Evolutionary conservation across 2,329 filamentous ascomycete genomes (phyloP).

Genomic region (Rugonectria rugulosa): DNA sequence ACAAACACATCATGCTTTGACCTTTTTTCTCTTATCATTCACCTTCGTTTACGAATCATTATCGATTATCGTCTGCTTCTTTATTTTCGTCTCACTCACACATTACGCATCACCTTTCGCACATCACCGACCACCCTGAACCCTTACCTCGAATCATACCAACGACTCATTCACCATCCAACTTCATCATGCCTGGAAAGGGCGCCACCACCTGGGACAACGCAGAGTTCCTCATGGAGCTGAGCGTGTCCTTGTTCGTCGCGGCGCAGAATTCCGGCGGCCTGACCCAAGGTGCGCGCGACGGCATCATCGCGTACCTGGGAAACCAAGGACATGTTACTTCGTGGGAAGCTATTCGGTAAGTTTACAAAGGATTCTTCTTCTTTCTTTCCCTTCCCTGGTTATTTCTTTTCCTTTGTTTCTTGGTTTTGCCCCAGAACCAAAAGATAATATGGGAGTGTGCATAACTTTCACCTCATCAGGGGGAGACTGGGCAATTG

Average conservation of each 20-base stretch:
- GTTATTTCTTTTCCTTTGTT: background rate
- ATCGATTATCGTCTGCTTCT: too few species aligned
- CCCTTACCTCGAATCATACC: background rate
- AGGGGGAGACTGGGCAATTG: background rate
- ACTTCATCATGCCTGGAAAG: conserved; percentile 33
- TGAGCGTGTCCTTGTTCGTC: conserved; percentile 44
- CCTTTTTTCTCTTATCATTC: too few species aligned
- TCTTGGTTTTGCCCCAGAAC: background rate
- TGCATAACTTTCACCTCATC: too few species aligned
- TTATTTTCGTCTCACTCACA: too few species aligned
- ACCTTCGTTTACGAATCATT: too few species aligned
- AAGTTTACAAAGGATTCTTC: conserved; percentile 30
- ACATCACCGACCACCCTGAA: background rate
- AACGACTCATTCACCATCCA: background rate
- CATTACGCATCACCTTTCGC: too few species aligned
- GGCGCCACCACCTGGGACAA: conserved; percentile 42
- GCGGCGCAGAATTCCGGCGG: conserved; percentile 35
- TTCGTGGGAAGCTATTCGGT: conserved; percentile 57
- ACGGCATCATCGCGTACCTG: conserved; percentile 44
- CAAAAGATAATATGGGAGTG: too few species aligned
- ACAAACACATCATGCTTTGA: background rate
- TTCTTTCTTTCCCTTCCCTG: conserved; percentile 3
- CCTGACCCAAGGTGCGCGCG: conserved; percentile 41
- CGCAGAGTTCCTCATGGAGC: conserved; percentile 43
- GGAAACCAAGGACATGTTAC: conserved; percentile 42